Base-by-base conservation (phyloP, 495 filamentous ascomycete species). In the Xanthoparmelia taractica region DNA sequence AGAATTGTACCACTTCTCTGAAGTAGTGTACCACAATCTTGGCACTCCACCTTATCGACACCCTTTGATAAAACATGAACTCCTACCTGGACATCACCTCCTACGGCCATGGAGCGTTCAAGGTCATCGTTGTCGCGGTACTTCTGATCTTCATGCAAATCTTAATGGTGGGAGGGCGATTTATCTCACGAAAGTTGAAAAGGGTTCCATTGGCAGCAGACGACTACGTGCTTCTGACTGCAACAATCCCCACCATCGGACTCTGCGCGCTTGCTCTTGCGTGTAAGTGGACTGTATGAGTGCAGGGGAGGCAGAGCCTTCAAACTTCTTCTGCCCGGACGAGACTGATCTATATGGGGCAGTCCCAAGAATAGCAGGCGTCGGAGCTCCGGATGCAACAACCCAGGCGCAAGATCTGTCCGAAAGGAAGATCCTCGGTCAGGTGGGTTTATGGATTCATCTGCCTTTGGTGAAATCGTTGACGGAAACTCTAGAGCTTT, bases 141-240 rank as follows among this genome's bases (percentile, higher is more conserved):
- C n/a, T 69, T 8, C 54, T 69, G 11, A 52, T 69, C 11, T 17
- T 67, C 20, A 60, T 69, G 68, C 71, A 72, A 61, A 61, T 71
- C 18, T 8, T 71, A 12, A 63, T 72, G 40, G 65, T 75, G 8
- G 60, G 36, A 5, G 73, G 70, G n/a, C 71, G 73, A n/a, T 68
- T 74, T 40, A 64, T 67, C 57, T 71, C 73, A 57, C 67, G 73
- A 48, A 67, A 65, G 50, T 41, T 72, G 38, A 69, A 68, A 48
- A 67, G 66, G 60, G 47, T 68, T 11, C 45, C 59, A 6, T 48
- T 66, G 37, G 65, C 63, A 1, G n/a, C 66, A 17, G 73, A 75
- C 65, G 73, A 75, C 40, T 71, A 71, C 48, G 67, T 74, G 36
- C 67, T 75, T 12, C 38, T 73, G 11, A 47, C 66, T 50, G 71